Evolutionary conservation across 2,329 filamentous ascomycete genomes (phyloP), one percentile per base, ranked within the genome.

Genomic region (Monosporascus sp.): DNA sequence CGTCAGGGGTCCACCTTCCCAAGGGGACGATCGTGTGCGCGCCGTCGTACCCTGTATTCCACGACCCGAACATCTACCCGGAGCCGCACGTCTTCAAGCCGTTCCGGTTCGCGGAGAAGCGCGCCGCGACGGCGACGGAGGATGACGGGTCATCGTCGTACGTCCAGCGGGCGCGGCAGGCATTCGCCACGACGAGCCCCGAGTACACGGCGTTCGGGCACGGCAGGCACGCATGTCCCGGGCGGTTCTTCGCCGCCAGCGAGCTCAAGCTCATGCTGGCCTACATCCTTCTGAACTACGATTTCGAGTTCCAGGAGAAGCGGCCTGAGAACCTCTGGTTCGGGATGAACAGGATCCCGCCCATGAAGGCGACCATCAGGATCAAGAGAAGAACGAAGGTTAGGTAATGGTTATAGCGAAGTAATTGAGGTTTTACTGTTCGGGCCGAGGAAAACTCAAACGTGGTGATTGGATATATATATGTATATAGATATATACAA

Each of bases 21-120:
- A 54, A 54, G 7, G 65, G 66, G n/a, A 61, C 60, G 7, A 54
- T 53, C 9, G 55, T 74, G 17, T 58, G 51, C 46, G 66, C 68
- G 14, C 66, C 66, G 3, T 56, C 61, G 8, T 68, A 68, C 54
- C 54, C 64, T 11, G 62, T 71, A 7, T 50, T 68, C 37, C 61
- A 63, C 37, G 60, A 83, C 58, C 70, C 73, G 0, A 59, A 68
- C 0, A 65, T 81, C 26, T 84, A 84, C 61, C 55, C 66, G 0
- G 66, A 82, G 20, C 78, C 80, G 0, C 38, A 63, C 1, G 66
- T 20, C 0, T 61, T 63, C 58, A 51, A 54, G 51, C 61, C 60
- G 15, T 64, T 64, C 49, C 58, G 61, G 38, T 63, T 63, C 22
- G 58, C 58, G 11, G 61, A 61, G 52, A 61, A 54, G 37, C 50